Evolutionary conservation across 2,329 filamentous ascomycete genomes (phyloP).

Genomic region (Phialophora tarda): DNA sequence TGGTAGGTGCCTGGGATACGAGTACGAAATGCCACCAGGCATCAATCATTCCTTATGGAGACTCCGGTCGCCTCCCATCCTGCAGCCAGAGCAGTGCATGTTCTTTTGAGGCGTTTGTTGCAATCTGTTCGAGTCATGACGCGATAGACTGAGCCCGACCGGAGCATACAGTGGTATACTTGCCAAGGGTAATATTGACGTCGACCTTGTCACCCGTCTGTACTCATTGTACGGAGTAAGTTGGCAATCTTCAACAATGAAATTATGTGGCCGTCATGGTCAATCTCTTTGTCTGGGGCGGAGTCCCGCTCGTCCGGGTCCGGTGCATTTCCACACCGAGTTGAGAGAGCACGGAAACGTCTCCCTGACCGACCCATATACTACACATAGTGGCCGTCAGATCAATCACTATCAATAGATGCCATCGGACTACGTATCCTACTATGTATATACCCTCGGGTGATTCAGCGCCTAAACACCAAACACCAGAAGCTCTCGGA

Average conservation of each 20-base stretch:
- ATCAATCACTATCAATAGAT: neutral
- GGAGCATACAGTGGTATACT: neutral
- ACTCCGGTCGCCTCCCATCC: too few species aligned
- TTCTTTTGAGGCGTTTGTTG: neutral
- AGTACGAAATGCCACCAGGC: slow-evolving; percentile 5
- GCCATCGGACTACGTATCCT: neutral
- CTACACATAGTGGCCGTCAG: neutral
- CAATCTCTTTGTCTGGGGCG: neutral
- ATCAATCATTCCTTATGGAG: neutral
- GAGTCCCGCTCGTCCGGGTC: neutral
- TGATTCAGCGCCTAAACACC: neutral
- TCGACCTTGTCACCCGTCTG: neutral
- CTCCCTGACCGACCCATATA: neutral
- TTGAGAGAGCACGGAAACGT: neutral
- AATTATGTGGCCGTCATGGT: too few species aligned
- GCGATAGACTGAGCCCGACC: neutral
- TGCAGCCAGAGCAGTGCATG: too few species aligned
- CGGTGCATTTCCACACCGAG: slow-evolving; percentile 2
- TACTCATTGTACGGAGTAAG: too few species aligned
- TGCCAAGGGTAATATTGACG: neutral
- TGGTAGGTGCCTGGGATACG: neutral
- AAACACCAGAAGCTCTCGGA: neutral
- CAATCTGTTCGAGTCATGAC: neutral
- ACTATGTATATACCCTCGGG: neutral
- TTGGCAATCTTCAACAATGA: too few species aligned